A percentile compares a stretch with the other conserved stretches of the same genome.
Evolutionary conservation across 2,329 filamentous ascomycete species (phyloP).

Genomic region (Hypoxylon rubiginosum): DNA sequence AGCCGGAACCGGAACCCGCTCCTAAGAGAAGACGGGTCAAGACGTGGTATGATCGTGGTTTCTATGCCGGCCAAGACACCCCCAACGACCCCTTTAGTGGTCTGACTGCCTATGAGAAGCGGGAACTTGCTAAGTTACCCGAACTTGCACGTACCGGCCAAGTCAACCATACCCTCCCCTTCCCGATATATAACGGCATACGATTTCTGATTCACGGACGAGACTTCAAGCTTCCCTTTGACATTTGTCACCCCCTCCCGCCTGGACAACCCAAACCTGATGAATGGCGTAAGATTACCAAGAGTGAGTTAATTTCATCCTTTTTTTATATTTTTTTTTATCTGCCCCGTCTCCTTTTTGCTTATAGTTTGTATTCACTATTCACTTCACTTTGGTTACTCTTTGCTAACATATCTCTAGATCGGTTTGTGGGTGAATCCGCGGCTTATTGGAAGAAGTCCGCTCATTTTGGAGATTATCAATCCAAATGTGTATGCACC

Average conservation of each 20-base stretch:
- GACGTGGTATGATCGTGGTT: constrained; percentile 83
- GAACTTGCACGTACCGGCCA: constrained; percentile 62
- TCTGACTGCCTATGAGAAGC: constrained; percentile 65
- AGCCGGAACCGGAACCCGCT: constrained; percentile 53
- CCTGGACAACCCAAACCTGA: constrained; percentile 90
- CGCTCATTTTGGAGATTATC: constrained; percentile 79
- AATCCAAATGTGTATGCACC: constrained; percentile 82
- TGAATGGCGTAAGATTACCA: constrained; percentile 92
- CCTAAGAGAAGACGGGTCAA: constrained; percentile 69
- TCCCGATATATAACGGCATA: constrained; percentile 84
- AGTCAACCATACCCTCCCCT: constrained; percentile 72
- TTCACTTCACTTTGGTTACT: not conserved
- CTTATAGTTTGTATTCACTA: constrained; percentile 7
- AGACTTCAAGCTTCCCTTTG: constrained; percentile 90
- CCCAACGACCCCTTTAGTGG: constrained; percentile 63
- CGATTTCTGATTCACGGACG: constrained; percentile 78
- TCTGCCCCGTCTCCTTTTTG: not conserved
- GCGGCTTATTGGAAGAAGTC: constrained; percentile 84
- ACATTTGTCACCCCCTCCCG: constrained; percentile 89
- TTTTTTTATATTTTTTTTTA: not conserved
- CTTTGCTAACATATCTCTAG: constrained; percentile 63
- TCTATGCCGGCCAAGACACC: constrained; percentile 85
- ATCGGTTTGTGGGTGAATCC: constrained; percentile 91
- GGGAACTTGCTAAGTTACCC: constrained; percentile 61
- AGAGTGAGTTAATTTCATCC: constrained; percentile 72